Percentiles rank a stretch among this genome's conserved stretches.
phyloP scores from a whole-genome alignment of 1,139 yeast genomes.

The Yamadazyma oceani region DNA sequence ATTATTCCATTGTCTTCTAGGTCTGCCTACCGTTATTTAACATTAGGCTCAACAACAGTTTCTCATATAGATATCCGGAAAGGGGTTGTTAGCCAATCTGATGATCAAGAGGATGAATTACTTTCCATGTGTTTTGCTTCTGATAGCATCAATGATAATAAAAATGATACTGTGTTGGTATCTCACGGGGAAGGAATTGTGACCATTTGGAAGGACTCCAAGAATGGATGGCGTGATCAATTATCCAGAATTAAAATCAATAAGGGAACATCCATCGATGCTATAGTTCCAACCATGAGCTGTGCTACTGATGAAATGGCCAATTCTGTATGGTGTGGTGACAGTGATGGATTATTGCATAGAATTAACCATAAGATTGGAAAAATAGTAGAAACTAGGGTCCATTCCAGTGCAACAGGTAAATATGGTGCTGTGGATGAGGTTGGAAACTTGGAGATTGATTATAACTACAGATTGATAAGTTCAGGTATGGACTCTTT shows the following conservation, averaged over 20 bases:
- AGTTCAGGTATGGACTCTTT: slow-evolving; percentile 82
- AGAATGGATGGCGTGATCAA: slow-evolving; percentile 73
- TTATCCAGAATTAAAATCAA: slow-evolving; percentile 73
- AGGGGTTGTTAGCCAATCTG: slow-evolving; percentile 62
- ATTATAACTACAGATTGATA: slow-evolving; percentile 71
- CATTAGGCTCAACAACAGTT: slow-evolving; percentile 82
- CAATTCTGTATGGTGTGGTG: slow-evolving; percentile 77
- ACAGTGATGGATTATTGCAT: slow-evolving; percentile 76
- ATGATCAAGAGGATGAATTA: slow-evolving; percentile 92
- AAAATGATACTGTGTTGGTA: slow-evolving; percentile 63
- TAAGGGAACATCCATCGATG: slow-evolving; percentile 75
- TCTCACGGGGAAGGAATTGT: slow-evolving; percentile 92
- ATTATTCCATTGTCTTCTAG: slow-evolving; percentile 66
- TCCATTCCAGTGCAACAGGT: slow-evolving; percentile 56
- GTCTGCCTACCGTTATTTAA: slow-evolving; percentile 77
- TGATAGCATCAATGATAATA: slow-evolving; percentile 47
- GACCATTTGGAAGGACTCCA: slow-evolving; percentile 81
- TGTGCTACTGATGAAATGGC: slow-evolving; percentile 54
- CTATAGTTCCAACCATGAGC: slow-evolving; percentile 73
- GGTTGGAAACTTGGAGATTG: slow-evolving; percentile 74
- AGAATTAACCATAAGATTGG: slow-evolving; percentile 68
- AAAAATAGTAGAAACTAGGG: slow-evolving; percentile 62
- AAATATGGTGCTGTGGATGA: slow-evolving; percentile 51
- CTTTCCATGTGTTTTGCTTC: slow-evolving; percentile 67
- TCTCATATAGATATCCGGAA: slow-evolving; percentile 79